A percentile compares a stretch with the other conserved stretches of the same genome.
These are phyloP conservation scores for Myxozyma neotropica DNA, from an alignment of 805 yeast species.

Conservation along the genomic window DNA sequence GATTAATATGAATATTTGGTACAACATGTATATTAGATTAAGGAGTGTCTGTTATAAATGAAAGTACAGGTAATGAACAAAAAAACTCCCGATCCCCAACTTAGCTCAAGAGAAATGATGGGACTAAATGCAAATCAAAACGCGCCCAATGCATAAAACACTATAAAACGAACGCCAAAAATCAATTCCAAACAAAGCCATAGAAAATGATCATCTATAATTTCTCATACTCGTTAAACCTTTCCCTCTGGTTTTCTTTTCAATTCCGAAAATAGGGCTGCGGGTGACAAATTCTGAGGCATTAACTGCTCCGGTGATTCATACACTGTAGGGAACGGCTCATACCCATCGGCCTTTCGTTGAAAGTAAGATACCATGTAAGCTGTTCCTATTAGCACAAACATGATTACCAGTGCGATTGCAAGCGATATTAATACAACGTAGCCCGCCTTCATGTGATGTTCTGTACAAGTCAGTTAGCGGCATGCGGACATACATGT, in stretches of 20 bases:
- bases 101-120: background rate
- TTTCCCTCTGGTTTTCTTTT: background rate
- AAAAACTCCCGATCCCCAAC: background rate
- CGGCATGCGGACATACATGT: background rate
- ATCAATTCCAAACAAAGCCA: too few relatives aligned
- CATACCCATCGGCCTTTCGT: conserved; percentile 47
- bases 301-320: conserved; percentile 16
- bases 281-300: conserved; percentile 13
- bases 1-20: background rate
- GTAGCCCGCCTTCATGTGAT: conserved; percentile 55
- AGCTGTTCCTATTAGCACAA: conserved; percentile 49
- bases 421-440: conserved; percentile 73
- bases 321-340: conserved; percentile 15
- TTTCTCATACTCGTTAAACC: background rate
- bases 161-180: background rate
- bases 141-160: conserved; percentile 2
- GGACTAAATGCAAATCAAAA: background rate
- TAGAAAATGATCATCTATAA: background rate
- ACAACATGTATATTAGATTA: too few relatives aligned
- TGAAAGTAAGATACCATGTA: conserved; percentile 47
- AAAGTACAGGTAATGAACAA: background rate
- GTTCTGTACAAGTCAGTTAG: conserved; percentile 4
- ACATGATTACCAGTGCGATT: conserved; percentile 57
- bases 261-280: conserved; percentile 12
- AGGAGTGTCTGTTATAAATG: background rate